Evolutionary conservation across 129 eudicot genomes (phyloP).

Genomic region (Artemisia annua): DNA sequence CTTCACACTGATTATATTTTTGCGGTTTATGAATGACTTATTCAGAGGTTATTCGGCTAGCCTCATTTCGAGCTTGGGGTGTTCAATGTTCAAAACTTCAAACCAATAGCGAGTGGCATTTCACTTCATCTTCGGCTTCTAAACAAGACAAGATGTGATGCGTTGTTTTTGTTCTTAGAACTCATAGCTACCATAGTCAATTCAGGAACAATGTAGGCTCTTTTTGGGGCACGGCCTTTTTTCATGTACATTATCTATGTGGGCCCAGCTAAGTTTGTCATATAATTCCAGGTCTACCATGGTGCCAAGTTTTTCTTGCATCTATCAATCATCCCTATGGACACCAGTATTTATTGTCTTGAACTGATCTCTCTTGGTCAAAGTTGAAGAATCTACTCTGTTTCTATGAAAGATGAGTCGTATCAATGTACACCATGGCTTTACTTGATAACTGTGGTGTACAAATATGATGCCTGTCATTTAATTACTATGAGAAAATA

Average conservation of each 20-base stretch:
- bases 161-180: neutral
- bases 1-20: too few species aligned
- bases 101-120: neutral
- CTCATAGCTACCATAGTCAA: neutral
- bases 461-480: too few species aligned
- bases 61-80: too few species aligned
- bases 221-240: neutral
- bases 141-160: neutral
- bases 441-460: too few species aligned
- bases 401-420: neutral
- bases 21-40: too few species aligned
- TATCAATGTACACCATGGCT: too few species aligned
- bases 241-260: neutral
- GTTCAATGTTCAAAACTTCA: neutral
- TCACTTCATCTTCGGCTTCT: neutral
- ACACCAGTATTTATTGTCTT: conserved; percentile 11
- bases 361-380: conserved; percentile 6
- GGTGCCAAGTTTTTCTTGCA: neutral
- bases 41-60: too few species aligned
- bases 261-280: neutral
- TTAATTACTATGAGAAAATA: too few species aligned
- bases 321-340: neutral
- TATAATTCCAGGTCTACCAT: neutral
- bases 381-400: neutral
- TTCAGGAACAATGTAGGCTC: conserved; percentile 1